Conservation (phyloP, 306 rosid genomes). For the Datisca glomerata region DNA sequence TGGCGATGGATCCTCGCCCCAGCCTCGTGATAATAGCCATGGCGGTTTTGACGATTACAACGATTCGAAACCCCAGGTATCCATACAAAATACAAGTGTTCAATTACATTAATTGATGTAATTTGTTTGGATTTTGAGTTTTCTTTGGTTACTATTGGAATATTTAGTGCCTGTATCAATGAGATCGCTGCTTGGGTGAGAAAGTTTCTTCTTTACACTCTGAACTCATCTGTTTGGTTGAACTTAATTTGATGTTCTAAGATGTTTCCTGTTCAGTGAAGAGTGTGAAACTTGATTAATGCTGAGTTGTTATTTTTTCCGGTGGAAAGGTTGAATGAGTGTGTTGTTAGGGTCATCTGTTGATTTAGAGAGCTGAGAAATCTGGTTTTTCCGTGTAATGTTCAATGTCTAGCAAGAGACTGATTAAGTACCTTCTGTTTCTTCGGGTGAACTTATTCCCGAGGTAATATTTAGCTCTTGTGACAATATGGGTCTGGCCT, state of each 20-base stretch:
- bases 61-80: slow-evolving; percentile 72
- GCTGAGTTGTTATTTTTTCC: too few relatives aligned
- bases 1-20: slow-evolving; percentile 57
- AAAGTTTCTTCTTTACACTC: neutral
- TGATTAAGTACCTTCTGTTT: too few relatives aligned
- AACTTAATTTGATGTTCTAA: neutral
- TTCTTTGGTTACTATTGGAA: neutral
- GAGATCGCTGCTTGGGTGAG: neutral
- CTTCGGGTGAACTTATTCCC: too few relatives aligned
- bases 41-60: slow-evolving; percentile 33
- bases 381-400: too few relatives aligned
- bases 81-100: neutral
- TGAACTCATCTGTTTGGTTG: neutral
- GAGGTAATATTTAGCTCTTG: too few relatives aligned
- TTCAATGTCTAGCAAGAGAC: too few relatives aligned
- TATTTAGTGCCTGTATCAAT: too few relatives aligned
- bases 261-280: neutral
- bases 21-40: slow-evolving; percentile 27
- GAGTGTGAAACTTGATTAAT: too few relatives aligned
- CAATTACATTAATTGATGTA: neutral
- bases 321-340: too few relatives aligned
- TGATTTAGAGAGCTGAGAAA: too few relatives aligned
- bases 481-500: too few relatives aligned
- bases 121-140: neutral
- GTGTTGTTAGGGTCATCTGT: too few relatives aligned